Conservation (phyloP, 148 eudicot genomes). For the Salicornia ramosissima region DNA sequence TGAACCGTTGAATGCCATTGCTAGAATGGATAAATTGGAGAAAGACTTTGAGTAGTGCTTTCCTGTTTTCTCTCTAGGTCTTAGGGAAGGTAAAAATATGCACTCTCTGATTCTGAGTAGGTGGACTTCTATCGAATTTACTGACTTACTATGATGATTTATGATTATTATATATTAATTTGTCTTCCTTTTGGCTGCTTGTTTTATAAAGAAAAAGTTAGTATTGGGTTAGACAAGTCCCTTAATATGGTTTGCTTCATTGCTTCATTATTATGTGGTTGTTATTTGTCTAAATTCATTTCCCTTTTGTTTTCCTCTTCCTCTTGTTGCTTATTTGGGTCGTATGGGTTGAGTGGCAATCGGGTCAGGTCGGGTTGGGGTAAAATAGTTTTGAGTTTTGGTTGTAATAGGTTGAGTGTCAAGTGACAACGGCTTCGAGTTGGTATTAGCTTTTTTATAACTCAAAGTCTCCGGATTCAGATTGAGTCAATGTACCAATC, state of each 20-base stretch:
- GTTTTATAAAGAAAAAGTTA: too few species aligned
- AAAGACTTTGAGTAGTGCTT: background rate
- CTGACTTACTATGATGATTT: background rate
- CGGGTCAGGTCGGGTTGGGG: too few species aligned
- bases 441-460: too few species aligned
- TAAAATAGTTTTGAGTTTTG: too few species aligned
- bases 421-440: too few species aligned
- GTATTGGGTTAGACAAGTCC: background rate
- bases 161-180: too few species aligned
- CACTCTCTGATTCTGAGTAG: background rate
- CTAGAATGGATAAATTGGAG: background rate
- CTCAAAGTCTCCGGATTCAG: too few species aligned
- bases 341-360: too few species aligned
- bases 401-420: too few species aligned
- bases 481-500: background rate
- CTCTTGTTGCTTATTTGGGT: background rate
- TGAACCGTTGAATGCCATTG: background rate
- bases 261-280: background rate
- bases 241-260: background rate
- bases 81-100: background rate
- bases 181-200: too few species aligned
- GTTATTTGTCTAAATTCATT: background rate
- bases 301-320: too few species aligned
- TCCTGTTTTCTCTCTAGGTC: background rate
- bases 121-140: background rate